Conservation (phyloP, 805 yeast genomes). For the Yamadazyma sp. region DNA sequence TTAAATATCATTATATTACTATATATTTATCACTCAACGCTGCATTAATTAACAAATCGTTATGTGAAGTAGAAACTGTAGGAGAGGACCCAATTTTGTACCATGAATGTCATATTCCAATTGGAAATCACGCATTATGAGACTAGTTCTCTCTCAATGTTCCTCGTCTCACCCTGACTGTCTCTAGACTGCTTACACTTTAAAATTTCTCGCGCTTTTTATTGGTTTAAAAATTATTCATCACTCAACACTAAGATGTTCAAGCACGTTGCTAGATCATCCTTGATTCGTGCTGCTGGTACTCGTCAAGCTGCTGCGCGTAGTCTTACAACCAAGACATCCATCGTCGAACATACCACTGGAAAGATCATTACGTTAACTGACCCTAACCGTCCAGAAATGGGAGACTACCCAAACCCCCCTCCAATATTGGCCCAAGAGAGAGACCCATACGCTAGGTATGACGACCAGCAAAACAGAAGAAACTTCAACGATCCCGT, state of each 20-base stretch:
- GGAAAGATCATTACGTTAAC: slow-evolving; percentile 40
- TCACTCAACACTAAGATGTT: slow-evolving; percentile 7
- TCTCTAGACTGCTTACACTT: slow-evolving; percentile 6
- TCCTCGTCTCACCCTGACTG: neutral
- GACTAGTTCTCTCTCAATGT: neutral
- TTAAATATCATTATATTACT: neutral
- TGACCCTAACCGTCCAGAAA: slow-evolving; percentile 43
- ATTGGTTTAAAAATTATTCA: slow-evolving; percentile 9
- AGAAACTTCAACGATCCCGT: slow-evolving; percentile 75
- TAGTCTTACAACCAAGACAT: slow-evolving; percentile 32
- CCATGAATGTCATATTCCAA: too few species aligned
- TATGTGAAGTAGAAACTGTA: too few species aligned
- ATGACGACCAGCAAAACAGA: slow-evolving; percentile 79
- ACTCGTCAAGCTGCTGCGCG: slow-evolving; percentile 10
- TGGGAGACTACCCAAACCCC: slow-evolving; percentile 64
- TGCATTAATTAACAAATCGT: slow-evolving; percentile 1
- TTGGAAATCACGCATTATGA: too few species aligned
- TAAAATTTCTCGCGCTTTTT: slow-evolving; percentile 12
- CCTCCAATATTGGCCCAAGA: slow-evolving; percentile 58
- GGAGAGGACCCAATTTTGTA: too few species aligned
- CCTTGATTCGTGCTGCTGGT: slow-evolving; percentile 4
- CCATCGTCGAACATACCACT: slow-evolving; percentile 41
- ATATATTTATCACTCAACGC: slow-evolving; percentile 2
- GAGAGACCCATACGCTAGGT: slow-evolving; percentile 69
- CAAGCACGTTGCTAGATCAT: slow-evolving; percentile 8